Evolutionary conservation across 371 early-diverging fungal genomes (phyloP), one percentile per base, ranked within the genome.

Genomic region (Apophysomyces sp.): DNA sequence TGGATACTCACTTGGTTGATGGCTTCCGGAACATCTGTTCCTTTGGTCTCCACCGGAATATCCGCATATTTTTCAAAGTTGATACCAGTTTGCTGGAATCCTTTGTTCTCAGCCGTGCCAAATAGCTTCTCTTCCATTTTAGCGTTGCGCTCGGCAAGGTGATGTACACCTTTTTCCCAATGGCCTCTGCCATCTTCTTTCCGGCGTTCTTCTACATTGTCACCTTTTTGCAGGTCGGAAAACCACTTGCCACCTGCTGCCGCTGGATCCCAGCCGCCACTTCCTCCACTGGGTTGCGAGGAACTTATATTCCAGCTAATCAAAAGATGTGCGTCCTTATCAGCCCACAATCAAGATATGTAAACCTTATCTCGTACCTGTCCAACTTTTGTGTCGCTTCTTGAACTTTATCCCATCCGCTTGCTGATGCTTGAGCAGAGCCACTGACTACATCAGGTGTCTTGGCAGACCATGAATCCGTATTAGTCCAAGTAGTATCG

Each of bases 61-160:
- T 95, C 92, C 57, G 96, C 93, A 77, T 98, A 98, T 68, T 94
- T 95, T 57, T 94, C 93, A 88, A 98, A 98, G 80, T 98, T 97
- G 78, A 98, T 97, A 16, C 98, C 98, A 24, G 92, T 88, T 72
- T 84, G 83, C 69, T 79, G 81, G 41, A 81, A 82, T 62, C 91
- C 90, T 52, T 74, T 74, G 44, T 90, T 89, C 24, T 89, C 85
- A 5, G 85, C 73, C n/a, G 71, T 67, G 18, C 95, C 74, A 58
- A 83, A 86, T 21, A 85, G 66, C 21, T 80, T 73, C 27, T 68
- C 28, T 58, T 83, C 80, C 5, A 77, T 37, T n/a, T 68, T 67
- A 18, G 60, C 67, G 59, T 78, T 73, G 18, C 60, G 62, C 3
- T 68, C 71, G 2, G 71, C 78, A 13, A 76, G 60, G 16, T 55